Evolutionary conservation across 2,329 filamentous ascomycete species (phyloP), one percentile per base, ranked within the genome.

Genomic region (Fusarium caatingaense): DNA sequence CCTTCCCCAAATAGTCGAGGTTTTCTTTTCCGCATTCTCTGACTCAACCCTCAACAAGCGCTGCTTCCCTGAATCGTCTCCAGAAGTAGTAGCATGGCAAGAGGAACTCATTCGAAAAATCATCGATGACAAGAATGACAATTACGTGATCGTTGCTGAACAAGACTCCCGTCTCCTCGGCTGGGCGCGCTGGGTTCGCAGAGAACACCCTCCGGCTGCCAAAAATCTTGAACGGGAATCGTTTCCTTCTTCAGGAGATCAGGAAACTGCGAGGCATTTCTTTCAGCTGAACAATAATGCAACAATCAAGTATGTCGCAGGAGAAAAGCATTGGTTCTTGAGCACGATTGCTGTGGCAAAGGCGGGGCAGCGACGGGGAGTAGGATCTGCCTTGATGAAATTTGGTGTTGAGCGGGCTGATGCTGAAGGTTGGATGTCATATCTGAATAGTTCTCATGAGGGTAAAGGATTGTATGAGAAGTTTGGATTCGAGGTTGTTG

Each of bases 181-280:
- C 7, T 81, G 76, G 74, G 71, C 73, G 10, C 76, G 76, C 28
- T 83, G 80, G 80, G 76, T 72, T 11, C 79, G 53, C 75, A 78
- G 12, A 58, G 59, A 66, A 65, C 32, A 69, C 66, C 8, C 75
- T 13, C 37, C 51, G 30, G 66, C 65, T 27, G 25, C 15, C 25
- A 75, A 74, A 37, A 71, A 73, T 21, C 67, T 80, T 37, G 65
- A 70, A 3, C 49, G 73, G 3, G 64, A 64, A 44, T 44, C 75
- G 16, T 78, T 73, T 47, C 74, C 76, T 9, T 55, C 69, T 12
- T 51, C 58, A 6, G 73, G 75, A 15, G 71, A 78, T 25, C 78
- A 73, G 47, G 71, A 71, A 28, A 71, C 82, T 13, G 83, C 80
- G 1, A 74, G 77, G 12, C 50, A 73, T 9, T 86, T 86, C 76